These are phyloP conservation scores for Sequoia sempervirens DNA, from an alignment of 75 land plant genomes.

Conservation along the genomic window DNA sequence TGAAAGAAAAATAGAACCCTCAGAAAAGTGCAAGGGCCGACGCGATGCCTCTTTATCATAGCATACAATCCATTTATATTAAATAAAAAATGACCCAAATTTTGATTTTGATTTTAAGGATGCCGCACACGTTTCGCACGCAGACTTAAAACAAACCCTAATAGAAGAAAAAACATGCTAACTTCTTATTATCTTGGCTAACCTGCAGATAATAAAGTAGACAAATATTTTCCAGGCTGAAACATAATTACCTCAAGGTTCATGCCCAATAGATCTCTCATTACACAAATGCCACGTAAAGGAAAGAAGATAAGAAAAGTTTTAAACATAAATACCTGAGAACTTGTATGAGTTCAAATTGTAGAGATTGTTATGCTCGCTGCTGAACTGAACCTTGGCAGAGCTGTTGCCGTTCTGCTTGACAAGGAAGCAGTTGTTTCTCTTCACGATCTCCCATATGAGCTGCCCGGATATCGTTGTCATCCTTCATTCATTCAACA, in stretches of 20 bases:
- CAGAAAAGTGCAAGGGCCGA: neutral
- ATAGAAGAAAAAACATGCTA: neutral
- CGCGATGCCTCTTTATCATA: neutral
- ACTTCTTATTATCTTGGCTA: neutral
- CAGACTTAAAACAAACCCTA: neutral
- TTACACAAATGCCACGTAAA: neutral
- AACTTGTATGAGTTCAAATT: slow-evolving; percentile 76
- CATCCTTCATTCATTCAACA: slow-evolving; percentile 18
- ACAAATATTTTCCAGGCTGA: neutral
- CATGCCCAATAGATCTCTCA: neutral
- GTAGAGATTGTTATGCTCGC: slow-evolving; percentile 84
- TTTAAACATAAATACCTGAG: slow-evolving; percentile 44
- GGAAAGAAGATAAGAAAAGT: neutral
- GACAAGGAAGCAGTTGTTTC: slow-evolving; percentile 76
- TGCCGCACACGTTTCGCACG: neutral
- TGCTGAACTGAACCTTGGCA: slow-evolving; percentile 70
- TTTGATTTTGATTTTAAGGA: neutral
- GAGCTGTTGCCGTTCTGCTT: slow-evolving; percentile 79
- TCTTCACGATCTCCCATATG: slow-evolving; percentile 93
- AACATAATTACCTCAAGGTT: neutral
- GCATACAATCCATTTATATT: neutral
- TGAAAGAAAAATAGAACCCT: neutral
- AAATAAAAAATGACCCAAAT: too few relatives aligned
- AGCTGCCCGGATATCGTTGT: slow-evolving; percentile 58
- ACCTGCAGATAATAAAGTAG: neutral